phyloP scores from a whole-genome alignment of 345 rosid species.

The Lagerstroemia speciosa region DNA sequence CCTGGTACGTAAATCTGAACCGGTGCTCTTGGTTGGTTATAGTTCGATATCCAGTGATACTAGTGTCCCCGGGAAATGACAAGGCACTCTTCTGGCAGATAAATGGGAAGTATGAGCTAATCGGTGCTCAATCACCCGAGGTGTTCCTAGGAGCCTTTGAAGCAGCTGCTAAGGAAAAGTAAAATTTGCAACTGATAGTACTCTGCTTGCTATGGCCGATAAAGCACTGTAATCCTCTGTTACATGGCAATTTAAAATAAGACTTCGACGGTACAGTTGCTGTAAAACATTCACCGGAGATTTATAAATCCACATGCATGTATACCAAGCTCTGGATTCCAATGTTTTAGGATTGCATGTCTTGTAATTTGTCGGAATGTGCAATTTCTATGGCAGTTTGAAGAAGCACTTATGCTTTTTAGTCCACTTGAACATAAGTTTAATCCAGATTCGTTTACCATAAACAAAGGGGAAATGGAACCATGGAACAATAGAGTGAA shows the following conservation, averaged over 20 bases:
- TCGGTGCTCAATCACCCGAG: conserved; percentile 79
- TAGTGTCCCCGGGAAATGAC: not conserved
- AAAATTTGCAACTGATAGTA: not conserved
- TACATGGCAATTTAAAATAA: not conserved
- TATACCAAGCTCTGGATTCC: not conserved
- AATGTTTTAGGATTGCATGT: not conserved
- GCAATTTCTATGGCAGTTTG: not conserved
- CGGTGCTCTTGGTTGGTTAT: not conserved
- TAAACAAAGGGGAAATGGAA: not conserved
- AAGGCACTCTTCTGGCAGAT: conserved; percentile 36
- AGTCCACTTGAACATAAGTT: too few relatives aligned
- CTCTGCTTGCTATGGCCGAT: not conserved
- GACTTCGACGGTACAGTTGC: not conserved
- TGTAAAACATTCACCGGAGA: not conserved
- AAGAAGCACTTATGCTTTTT: not conserved
- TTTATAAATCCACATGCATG: not conserved
- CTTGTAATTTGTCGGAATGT: not conserved
- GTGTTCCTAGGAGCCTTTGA: conserved; percentile 57
- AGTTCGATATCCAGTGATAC: not conserved
- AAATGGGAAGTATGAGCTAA: conserved; percentile 60
- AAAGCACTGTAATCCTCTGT: not conserved
- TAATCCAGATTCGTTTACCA: not conserved
- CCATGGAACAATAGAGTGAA: not conserved
- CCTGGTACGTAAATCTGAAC: conserved; percentile 33
- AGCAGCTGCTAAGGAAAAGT: conserved; percentile 23